Percentiles rank a stretch among this genome's conserved stretches.
Evolutionary conservation across 306 rosid species (phyloP).

Genomic region (Myrica gale): DNA sequence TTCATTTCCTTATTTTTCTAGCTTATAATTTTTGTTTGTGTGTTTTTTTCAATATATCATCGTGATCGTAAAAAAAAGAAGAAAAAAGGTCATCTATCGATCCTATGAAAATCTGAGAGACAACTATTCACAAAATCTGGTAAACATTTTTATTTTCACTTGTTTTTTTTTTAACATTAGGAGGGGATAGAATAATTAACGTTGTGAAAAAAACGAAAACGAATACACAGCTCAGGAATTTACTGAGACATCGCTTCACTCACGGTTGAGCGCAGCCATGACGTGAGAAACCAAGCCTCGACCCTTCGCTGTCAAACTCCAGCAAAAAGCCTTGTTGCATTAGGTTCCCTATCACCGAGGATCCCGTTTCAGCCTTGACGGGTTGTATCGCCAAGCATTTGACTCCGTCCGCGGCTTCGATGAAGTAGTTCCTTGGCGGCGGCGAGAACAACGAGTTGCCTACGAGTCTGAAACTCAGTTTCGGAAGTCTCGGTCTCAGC

Average conservation of each 20-base stretch:
- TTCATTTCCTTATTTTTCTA: too few relatives aligned
- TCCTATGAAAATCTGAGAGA: background rate
- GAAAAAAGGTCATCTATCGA: background rate
- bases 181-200: conserved; percentile 8
- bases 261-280: conserved; percentile 63
- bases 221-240: conserved; percentile 22
- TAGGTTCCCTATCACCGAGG: conserved; percentile 75
- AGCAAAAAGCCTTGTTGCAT: conserved; percentile 83
- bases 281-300: conserved; percentile 73
- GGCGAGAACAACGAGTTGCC: conserved; percentile 55
- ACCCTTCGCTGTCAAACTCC: conserved; percentile 60
- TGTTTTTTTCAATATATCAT: too few relatives aligned
- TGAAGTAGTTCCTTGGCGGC: conserved; percentile 60
- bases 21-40: too few relatives aligned
- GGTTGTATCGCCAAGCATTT: conserved; percentile 68
- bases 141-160: background rate
- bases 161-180: too few relatives aligned
- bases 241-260: conserved; percentile 11
- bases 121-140: background rate
- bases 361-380: conserved; percentile 45
- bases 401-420: conserved; percentile 49
- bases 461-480: conserved; percentile 42
- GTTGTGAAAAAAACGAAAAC: background rate
- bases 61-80: too few relatives aligned
- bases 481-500: conserved; percentile 42